Evolutionary conservation across 2,329 filamentous ascomycete species (phyloP), one percentile per base, ranked within the genome.

Genomic region (Cyphellophora attinorum): DNA sequence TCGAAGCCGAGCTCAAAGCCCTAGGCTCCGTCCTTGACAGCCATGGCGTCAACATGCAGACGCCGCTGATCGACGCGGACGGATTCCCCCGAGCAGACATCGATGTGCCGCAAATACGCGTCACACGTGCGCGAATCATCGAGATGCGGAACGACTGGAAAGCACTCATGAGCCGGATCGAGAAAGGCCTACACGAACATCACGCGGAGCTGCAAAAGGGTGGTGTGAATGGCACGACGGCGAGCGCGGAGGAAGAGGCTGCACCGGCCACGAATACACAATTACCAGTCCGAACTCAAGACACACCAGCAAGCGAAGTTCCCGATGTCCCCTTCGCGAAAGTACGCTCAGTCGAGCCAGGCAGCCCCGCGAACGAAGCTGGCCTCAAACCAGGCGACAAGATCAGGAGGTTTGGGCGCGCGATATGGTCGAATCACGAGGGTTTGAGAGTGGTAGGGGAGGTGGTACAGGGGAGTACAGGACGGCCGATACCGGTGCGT

Each of bases 41-140:
- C 19, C 89, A 96, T 66, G 79, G 81, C 29, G 89, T 94, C 34
- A 79, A 82, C 51, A 98, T 98, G 91, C 79, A 81, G 51, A 95
- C 91, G 5, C 70, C 76, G 38, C 74, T 98, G 25, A 76, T 85
- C 15, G 95, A 89, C 11, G 74, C 78, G 41, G 91, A 96, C 60
- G 91, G 91, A 31, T 98, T 85, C 56, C 91, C 91, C 19, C 76
- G 91, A 54, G 80, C 84, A 50, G 91, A 98, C 59, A 79, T 98
- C 45, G 91, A 98, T 57, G 82, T 98, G 43, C 81, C 91, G 16
- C 89, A 95, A 62, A 85, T 98, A 54, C 84, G 91, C 42, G 94
- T 85, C n/a, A 94, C 88, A 23, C 74, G 91, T 58, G 75, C 88
- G 17, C 79, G 84, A 41, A 94, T 98, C 48, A 91, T 96, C 47